Evolutionary conservation across 306 rosid species (phyloP), one percentile per base, ranked within the genome.

Genomic region (Bauhinia variegata): DNA sequence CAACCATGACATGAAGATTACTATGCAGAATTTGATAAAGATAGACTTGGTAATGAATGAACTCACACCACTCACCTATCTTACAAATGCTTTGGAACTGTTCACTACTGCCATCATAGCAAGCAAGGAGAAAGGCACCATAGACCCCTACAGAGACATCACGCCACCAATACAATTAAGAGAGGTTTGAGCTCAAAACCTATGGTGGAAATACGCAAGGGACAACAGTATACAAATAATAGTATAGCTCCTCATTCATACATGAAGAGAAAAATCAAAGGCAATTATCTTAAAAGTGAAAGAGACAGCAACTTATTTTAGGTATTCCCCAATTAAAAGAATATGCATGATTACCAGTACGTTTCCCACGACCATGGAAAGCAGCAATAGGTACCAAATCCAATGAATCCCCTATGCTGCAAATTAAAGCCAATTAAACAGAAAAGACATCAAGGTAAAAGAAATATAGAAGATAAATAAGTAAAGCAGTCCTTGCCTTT

Each of bases 371-470:
- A 19, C 99, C 99, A 7, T 88, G 90, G 63, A 93, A 93, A 67
- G 97, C 99, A 70, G 86, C 99, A 74, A 93, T 88, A 54, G 99
- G 97, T 18, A 88, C 99, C 97, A 90, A 84, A 86, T 93, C 97
- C 62, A 93, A 75, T 0, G 99, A 93, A 80, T 93, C 96, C 68
- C 99, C 99, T 43, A 93, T 80, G 73, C 99, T 90, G 89, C 80
- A 80, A 47, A 58, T 46, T 34, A 72, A 68, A 74, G 43, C 50
- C 72, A 68, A 74, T 14, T 43, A 77, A 42, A 70, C 33, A 32
- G 38, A 78, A 65, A 36, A 74, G 66, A 16, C 59, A 39, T 60
- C 3, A 75, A 67, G 70, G 43, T 19, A 66, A 56, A 7, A 43
- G 7, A 43, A 63, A 54, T 37, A 23, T 71, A 46, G 48, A 18